Conservation (phyloP, 352 stramenopile species). For the Pythium sukuiense region DNA sequence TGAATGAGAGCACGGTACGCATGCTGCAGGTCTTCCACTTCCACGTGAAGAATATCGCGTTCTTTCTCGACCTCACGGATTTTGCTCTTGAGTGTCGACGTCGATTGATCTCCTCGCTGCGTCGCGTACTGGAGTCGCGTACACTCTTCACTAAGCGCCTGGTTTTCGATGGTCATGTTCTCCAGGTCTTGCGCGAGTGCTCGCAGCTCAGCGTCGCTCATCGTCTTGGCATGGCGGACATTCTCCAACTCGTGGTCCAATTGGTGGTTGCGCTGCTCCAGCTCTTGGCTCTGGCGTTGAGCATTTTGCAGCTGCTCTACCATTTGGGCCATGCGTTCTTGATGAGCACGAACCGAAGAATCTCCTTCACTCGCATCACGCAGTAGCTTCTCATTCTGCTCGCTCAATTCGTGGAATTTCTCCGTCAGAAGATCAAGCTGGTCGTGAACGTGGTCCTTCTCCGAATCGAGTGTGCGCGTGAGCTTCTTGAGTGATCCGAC, state of each 20-base stretch:
- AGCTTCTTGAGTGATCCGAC: constrained; percentile 69
- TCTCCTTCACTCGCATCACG: constrained; percentile 37
- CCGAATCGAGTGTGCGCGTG: constrained; percentile 57
- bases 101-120: constrained; percentile 52
- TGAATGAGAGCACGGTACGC: constrained; percentile 74
- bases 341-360: constrained; percentile 37
- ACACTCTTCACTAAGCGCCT: constrained; percentile 82
- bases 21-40: constrained; percentile 73
- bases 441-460: constrained; percentile 75
- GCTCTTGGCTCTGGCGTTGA: constrained; percentile 46
- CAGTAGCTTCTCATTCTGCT: constrained; percentile 47
- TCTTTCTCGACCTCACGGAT: constrained; percentile 64
- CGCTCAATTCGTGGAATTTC: constrained; percentile 58
- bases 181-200: constrained; percentile 79
- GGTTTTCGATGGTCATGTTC: constrained; percentile 89
- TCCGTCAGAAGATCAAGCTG: constrained; percentile 74
- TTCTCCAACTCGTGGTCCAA: constrained; percentile 57
- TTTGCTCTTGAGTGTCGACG: constrained; percentile 51
- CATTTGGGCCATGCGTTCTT: constrained; percentile 57
- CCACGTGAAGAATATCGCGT: constrained; percentile 66
- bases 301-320: constrained; percentile 58
- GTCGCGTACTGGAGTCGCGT: constrained; percentile 55
- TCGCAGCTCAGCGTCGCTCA: constrained; percentile 61
- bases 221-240: constrained; percentile 60
- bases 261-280: constrained; percentile 41